Evolutionary conservation across 176 grass and related monocot genomes (phyloP).

Genomic region (Oryza coarctata): DNA sequence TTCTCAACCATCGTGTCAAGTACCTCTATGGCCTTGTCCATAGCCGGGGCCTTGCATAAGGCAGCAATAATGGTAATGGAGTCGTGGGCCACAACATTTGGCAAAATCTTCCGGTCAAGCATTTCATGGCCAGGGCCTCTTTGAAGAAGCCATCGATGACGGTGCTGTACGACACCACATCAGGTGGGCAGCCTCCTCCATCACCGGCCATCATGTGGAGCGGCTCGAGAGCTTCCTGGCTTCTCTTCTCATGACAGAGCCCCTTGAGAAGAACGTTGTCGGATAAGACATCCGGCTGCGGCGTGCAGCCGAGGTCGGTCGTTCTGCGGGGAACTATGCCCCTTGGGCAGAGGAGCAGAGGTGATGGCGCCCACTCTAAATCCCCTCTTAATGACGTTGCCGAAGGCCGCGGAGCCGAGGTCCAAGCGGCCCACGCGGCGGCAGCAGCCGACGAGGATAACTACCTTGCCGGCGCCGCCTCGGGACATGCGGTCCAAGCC

Average conservation of each 20-base stretch:
- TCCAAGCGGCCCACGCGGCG: neutral
- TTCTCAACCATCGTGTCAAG: neutral
- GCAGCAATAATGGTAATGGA: conserved; percentile 16
- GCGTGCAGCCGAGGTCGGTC: conserved; percentile 27
- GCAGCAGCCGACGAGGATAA: neutral
- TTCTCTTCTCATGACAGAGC: conserved; percentile 11
- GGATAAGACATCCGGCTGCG: neutral
- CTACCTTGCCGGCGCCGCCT: neutral
- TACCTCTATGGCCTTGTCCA: neutral
- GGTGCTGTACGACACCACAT: conserved; percentile 21
- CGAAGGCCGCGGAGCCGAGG: neutral
- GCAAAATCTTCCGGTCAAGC: neutral
- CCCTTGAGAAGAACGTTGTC: conserved; percentile 20
- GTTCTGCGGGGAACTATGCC: conserved; percentile 14
- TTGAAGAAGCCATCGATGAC: conserved; percentile 22
- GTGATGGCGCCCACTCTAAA: neutral
- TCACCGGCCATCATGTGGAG: conserved; percentile 11
- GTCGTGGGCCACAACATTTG: conserved; percentile 12
- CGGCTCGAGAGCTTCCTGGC: neutral
- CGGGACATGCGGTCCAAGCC: neutral
- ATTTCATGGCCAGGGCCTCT: neutral
- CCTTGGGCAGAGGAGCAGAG: neutral
- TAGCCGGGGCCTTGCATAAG: neutral
- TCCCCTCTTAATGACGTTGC: neutral
- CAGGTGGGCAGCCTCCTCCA: neutral